Base-by-base conservation (phyloP, 805 yeast genomes). In the Wickerhamomyces mucosus region DNA sequence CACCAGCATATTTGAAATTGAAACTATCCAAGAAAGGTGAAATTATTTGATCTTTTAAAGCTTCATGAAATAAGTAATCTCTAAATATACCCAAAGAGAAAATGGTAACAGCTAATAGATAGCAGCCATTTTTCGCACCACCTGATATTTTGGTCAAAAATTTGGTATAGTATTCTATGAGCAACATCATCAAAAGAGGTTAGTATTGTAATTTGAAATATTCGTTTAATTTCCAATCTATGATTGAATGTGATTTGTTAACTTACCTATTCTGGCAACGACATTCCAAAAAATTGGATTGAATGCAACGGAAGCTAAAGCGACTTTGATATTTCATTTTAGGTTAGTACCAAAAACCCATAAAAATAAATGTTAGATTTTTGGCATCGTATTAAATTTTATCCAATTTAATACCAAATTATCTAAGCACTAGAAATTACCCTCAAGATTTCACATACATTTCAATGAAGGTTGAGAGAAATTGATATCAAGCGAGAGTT, bases 251-350 rank as follows among this genome's bases (percentile, higher is more conserved):
- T n/a, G n/a, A n/a, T n/a, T n/a, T n/a, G n/a, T n/a, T n/a, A 15
- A 47, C 61, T 21, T 39, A 58, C 63, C 63, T 18, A 72, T 48
- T 45, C 97, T 70, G 6, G 98, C 98, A 15, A 73, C 94, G 36
- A 80, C 68, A 55, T 92, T 92, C 98, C 98, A 92, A 53, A 88
- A 89, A 20, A 82, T 71, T 13, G 98, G 98, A 55, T 92, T 92
- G 71, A 92, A 88, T 12, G 78, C 75, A 45, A 92, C 81, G 19
- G 81, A 71, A 7, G 65, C 68, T 18, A 83, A 52, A 5, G 89
- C 72, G 36, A 61, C 66, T 48, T 16, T 21, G 1, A 13, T 5
- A 10, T 21, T 11, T 13, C n/a, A 17, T 15, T 27, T n/a, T n/a
- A n/a, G 31, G 26, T 27, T 15, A 13, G 21, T 28, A 21, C 26